A percentile compares a stretch with the other conserved stretches of the same genome.
phyloP scores from a whole-genome alignment of 2,329 filamentous ascomycete genomes.

The Aschersonia sp. region DNA sequence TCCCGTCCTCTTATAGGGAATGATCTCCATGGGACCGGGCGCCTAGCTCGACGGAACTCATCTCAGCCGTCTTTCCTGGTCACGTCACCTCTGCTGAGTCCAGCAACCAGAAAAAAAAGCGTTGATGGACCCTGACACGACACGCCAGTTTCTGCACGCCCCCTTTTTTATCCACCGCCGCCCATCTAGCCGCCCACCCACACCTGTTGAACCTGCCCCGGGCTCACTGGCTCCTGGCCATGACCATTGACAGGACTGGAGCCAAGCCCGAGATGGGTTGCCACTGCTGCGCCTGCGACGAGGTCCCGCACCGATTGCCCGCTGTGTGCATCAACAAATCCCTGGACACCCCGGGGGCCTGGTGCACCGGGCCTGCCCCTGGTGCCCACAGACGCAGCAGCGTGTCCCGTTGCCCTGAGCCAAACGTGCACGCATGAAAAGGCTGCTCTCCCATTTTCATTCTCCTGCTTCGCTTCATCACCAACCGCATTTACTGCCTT shows the following conservation, averaged over 20 bases:
- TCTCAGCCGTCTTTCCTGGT: no score
- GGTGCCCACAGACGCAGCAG: neutral
- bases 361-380: neutral
- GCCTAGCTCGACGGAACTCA: no score
- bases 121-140: neutral
- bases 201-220: neutral
- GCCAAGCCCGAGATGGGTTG: neutral
- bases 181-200: neutral
- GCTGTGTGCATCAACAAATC: neutral
- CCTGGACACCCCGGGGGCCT: neutral
- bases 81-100: no score
- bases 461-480: constrained; percentile 6
- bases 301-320: neutral
- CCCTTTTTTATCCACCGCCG: neutral
- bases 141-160: neutral
- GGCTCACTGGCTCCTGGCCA: neutral
- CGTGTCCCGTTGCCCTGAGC: neutral
- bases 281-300: neutral
- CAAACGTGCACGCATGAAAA: constrained; percentile 1
- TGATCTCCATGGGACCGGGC: no score
- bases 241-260: neutral
- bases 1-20: neutral
- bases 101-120: neutral
- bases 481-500: constrained; percentile 5
- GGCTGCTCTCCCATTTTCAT: constrained; percentile 4